Evolutionary conservation across 1,284 basidiomycete genomes (phyloP).

Genomic region (Paramarasmius palmivorus): DNA sequence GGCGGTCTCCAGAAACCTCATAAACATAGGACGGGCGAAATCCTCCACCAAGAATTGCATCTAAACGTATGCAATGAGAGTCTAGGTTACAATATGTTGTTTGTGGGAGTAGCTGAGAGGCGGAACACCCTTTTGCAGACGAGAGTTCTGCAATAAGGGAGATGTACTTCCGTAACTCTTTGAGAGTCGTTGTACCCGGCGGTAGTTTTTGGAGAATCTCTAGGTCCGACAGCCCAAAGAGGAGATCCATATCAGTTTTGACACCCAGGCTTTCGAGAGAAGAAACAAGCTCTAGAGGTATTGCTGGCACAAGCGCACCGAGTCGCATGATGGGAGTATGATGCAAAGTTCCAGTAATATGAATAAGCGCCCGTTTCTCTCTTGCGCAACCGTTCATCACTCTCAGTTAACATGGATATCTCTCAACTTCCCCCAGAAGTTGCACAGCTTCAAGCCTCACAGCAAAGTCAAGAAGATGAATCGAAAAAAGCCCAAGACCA

Average conservation of each 20-base stretch:
- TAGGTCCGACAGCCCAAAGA: conserved; percentile 47
- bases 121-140: conserved; percentile 44
- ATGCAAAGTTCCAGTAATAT: too few relatives aligned
- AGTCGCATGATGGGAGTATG: too few relatives aligned
- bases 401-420: not conserved
- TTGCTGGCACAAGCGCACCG: not conserved
- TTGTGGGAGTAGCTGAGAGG: conserved; percentile 36
- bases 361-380: not conserved
- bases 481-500: conserved; percentile 66
- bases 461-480: conserved; percentile 45
- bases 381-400: too few relatives aligned
- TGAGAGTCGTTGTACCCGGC: conserved; percentile 42
- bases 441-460: not conserved
- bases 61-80: conserved; percentile 43
- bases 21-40: conserved; percentile 51
- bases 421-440: conserved; percentile 1
- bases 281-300: not conserved
- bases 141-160: conserved; percentile 36
- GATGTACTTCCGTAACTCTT: conserved; percentile 45
- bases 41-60: conserved; percentile 40
- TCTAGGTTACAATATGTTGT: not conserved
- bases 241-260: conserved; percentile 55
- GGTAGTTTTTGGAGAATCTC: conserved; percentile 54
- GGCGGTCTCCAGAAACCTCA: conserved; percentile 64
- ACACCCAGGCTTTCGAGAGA: conserved; percentile 45